phyloP scores from a whole-genome alignment of 2,329 filamentous ascomycete species.

The Phialophora chinensis region DNA sequence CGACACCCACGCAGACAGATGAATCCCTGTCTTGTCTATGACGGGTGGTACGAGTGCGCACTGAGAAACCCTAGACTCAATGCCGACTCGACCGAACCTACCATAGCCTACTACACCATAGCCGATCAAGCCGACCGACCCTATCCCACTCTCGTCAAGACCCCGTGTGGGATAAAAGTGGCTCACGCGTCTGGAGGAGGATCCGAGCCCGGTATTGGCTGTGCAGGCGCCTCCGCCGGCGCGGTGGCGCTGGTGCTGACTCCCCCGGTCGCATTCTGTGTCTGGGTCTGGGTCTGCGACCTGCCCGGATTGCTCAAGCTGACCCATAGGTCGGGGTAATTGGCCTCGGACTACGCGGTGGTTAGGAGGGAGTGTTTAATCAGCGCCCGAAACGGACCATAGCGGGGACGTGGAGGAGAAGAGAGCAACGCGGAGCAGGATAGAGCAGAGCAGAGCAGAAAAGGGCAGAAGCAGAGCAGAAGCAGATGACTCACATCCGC shows the following conservation, averaged over 20 bases:
- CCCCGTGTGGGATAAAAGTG: neutral
- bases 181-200: neutral
- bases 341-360: constrained; percentile 16
- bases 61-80: no score
- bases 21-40: neutral
- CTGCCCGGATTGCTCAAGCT: constrained; percentile 8
- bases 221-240: no score
- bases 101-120: no score
- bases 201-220: neutral
- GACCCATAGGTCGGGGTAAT: constrained; percentile 32
- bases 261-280: neutral
- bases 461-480: neutral
- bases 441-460: neutral
- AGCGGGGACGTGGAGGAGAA: neutral
- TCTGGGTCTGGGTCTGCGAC: neutral
- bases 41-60: neutral
- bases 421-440: neutral
- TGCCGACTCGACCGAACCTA: no score
- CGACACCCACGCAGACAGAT: no score
- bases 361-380: neutral
- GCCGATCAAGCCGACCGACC: no score
- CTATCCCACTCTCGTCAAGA: neutral
- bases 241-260: neutral
- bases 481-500: constrained; percentile 9
- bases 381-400: neutral